Evolutionary conservation across 2,329 filamentous ascomycete species (phyloP), one percentile per base, ranked within the genome.

Genomic region (Cladobotryum mycophilum): DNA sequence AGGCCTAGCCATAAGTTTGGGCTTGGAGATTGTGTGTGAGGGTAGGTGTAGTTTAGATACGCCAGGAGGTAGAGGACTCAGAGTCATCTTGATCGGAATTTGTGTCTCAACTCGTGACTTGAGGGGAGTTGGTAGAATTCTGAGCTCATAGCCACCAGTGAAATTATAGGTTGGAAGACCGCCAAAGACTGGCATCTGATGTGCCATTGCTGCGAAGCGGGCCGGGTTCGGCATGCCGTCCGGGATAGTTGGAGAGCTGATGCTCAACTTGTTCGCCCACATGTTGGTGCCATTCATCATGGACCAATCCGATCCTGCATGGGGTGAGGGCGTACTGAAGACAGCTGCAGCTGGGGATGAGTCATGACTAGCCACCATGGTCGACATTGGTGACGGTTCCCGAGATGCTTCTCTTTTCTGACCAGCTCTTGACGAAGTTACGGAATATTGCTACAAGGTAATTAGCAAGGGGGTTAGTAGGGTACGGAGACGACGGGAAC

Each of bases 91-190:
- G 58, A 96, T 89, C 8, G 88, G 88, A 59, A 97, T 96, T 65
- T 97, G 93, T 0, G 93, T 97, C 72, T 99, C 93, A 15, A 97
- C 93, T 18, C 93, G 84, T 14, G 91, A 96, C 69, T 96, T 97
- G 51, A 81, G 65, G 5, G 85, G 85, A 3, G 82, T 87, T 5
- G 83, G 81, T 55, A 84, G 76, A 41, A 88, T 80, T 12, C 76
- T 79, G 37, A 88, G 66, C 46, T 70, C 69, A 46, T 68, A 76
- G 15, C 59, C 59, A 25, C 64, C 58, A 15, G 58, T 61, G 41
- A 67, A 70, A 36, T 58, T 64, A 42, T 63, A 69, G 11, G 60
- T 52, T 18, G 56, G 48, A 6, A 57, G 20, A 5, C 33, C 51
- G 18, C 56, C 55, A 40, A 61, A 55, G 41, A 62, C 57, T 18